Percentiles rank a stretch among this genome's conserved stretches.
These are phyloP conservation scores for Acidomyces sp. DNA, from an alignment of 495 filamentous ascomycete species.

Conservation along the genomic window DNA sequence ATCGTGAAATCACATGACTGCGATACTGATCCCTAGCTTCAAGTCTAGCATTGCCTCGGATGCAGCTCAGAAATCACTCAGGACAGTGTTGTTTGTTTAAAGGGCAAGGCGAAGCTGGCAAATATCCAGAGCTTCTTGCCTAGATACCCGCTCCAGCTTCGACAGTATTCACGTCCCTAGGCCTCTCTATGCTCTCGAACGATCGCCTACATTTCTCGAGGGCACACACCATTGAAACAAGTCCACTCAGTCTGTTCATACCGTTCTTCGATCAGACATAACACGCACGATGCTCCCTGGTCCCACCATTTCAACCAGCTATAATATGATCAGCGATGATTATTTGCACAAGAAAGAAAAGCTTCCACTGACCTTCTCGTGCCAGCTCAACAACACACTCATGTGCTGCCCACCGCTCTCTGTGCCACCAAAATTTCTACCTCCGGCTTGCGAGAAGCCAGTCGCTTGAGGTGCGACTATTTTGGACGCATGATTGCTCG, in stretches of 20 bases:
- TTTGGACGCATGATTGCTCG: slow-evolving; percentile 35
- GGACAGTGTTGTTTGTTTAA: no score
- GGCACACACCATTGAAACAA: background rate
- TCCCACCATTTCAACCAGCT: slow-evolving; percentile 74
- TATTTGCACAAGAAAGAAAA: background rate
- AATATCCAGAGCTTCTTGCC: background rate
- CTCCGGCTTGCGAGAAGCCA: slow-evolving; percentile 72
- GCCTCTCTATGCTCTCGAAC: background rate
- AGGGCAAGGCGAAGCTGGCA: background rate
- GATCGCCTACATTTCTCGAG: background rate
- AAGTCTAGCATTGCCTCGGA: no score
- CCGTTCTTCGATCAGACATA: slow-evolving; percentile 85
- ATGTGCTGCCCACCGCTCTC: slow-evolving; percentile 75
- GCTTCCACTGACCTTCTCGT: slow-evolving; percentile 53
- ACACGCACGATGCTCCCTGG: slow-evolving; percentile 74
- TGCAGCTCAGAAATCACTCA: no score
- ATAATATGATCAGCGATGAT: slow-evolving; percentile 2
- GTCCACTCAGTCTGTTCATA: slow-evolving; percentile 36
- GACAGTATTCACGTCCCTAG: background rate
- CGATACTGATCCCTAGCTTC: no score
- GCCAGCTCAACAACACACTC: slow-evolving; percentile 90
- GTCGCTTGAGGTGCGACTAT: slow-evolving; percentile 64
- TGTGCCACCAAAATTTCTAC: slow-evolving; percentile 42
- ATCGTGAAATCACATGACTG: no score
- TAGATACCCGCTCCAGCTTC: background rate